Conservation (phyloP, 768 basidiomycete species). For the Auriculariales sp. region DNA sequence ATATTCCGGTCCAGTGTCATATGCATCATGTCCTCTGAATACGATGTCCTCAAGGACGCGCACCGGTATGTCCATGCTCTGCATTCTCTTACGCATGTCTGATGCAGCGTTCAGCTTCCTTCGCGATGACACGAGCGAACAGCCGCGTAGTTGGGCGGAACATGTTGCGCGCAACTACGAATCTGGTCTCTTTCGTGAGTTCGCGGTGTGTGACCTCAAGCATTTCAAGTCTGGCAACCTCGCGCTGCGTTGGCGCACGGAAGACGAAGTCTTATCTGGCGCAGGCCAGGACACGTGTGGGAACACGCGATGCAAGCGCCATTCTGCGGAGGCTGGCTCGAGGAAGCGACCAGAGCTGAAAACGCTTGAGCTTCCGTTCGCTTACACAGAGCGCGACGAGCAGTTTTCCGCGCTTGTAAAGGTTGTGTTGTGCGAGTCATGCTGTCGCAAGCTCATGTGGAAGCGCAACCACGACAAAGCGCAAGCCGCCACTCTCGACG, state of each 20-base stretch:
- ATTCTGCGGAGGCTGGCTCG: conserved; percentile 19
- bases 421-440: conserved; percentile 68
- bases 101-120: conserved; percentile 43
- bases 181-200: conserved; percentile 77
- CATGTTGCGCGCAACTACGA: conserved; percentile 83
- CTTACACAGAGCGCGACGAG: conserved; percentile 68
- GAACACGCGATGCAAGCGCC: conserved; percentile 69
- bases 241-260: conserved; percentile 87
- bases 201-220: conserved; percentile 83
- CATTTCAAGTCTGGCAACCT: conserved; percentile 91
- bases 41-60: conserved; percentile 59
- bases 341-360: conserved; percentile 26
- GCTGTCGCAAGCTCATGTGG: conserved; percentile 77
- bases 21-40: conserved; percentile 28
- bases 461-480: conserved; percentile 52
- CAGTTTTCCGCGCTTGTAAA: conserved; percentile 68
- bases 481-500: neutral
- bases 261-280: conserved; percentile 74
- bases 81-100: neutral
- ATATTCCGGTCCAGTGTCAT: neutral
- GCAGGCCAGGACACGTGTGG: conserved; percentile 81
- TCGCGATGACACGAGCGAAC: conserved; percentile 32
- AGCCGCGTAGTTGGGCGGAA: conserved; percentile 58
- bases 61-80: conserved; percentile 36
- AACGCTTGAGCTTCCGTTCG: conserved; percentile 83